Conservation (phyloP, 495 filamentous ascomycete species). For the Gamarada debralockiae region DNA sequence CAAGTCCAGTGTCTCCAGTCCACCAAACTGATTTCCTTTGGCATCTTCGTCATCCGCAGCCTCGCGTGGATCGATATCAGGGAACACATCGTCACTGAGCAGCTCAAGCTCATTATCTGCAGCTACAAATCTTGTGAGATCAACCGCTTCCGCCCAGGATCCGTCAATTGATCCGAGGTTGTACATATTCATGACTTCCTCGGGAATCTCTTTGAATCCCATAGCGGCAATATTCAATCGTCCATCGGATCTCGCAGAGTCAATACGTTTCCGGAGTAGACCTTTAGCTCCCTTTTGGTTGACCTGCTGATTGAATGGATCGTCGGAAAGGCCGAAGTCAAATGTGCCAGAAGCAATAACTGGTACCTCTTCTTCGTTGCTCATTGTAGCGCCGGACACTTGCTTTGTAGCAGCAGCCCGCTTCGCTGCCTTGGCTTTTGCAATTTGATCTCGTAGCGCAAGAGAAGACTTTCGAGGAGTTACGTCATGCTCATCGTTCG, state of each 20-base stretch:
- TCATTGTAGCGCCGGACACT: slow-evolving; percentile 27
- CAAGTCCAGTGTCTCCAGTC: slow-evolving; percentile 71
- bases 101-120: slow-evolving; percentile 87
- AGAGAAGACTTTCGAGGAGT: slow-evolving; percentile 63
- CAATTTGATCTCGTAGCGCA: slow-evolving; percentile 84
- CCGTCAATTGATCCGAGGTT: slow-evolving; percentile 56
- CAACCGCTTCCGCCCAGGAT: slow-evolving; percentile 91
- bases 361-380: slow-evolving; percentile 37
- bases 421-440: slow-evolving; percentile 85
- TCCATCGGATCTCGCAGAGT: slow-evolving; percentile 72
- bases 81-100: slow-evolving; percentile 70
- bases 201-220: slow-evolving; percentile 73
- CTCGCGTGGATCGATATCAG: slow-evolving; percentile 59
- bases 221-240: slow-evolving; percentile 87
- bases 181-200: slow-evolving; percentile 90
- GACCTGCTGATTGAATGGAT: slow-evolving; percentile 65
- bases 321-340: slow-evolving; percentile 48
- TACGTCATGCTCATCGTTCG: slow-evolving; percentile 11
- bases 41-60: slow-evolving; percentile 57
- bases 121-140: slow-evolving; percentile 81
- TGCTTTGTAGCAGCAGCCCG: slow-evolving; percentile 48
- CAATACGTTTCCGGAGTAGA: slow-evolving; percentile 71
- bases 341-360: slow-evolving; percentile 46
- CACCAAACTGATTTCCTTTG: slow-evolving; percentile 74
- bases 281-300: slow-evolving; percentile 55